These are phyloP conservation scores for Nitzschia sp. DNA, from an alignment of 108 stramenopile genomes.

Conservation along the genomic window DNA sequence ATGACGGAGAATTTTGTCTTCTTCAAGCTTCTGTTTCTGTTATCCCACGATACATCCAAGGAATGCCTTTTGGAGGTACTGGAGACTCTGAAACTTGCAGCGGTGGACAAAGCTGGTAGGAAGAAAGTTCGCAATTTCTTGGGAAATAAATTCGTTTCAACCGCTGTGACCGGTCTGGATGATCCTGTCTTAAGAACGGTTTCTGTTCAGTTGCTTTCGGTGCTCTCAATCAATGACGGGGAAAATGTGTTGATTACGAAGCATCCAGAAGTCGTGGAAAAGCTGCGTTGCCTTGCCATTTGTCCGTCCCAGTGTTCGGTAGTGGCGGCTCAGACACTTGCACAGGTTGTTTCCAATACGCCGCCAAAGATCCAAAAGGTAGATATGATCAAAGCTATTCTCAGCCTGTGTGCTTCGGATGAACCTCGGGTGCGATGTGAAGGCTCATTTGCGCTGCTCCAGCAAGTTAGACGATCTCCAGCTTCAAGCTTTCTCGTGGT, in stretches of 20 bases:
- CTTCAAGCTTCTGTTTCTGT: slow-evolving; percentile 9
- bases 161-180: background rate
- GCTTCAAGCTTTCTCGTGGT: slow-evolving; percentile 21
- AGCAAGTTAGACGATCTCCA: background rate
- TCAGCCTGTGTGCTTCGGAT: slow-evolving; percentile 2
- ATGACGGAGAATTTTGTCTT: slow-evolving; percentile 7
- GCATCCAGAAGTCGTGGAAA: background rate
- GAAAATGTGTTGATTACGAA: background rate
- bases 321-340: background rate
- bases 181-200: background rate
- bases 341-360: background rate
- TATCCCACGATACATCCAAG: background rate
- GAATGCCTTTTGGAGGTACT: background rate
- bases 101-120: background rate
- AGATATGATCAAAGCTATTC: slow-evolving; percentile 6
- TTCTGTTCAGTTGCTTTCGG: background rate
- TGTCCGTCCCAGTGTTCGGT: background rate
- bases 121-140: background rate
- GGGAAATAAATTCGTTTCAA: slow-evolving; percentile 5
- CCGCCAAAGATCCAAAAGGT: background rate
- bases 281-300: background rate
- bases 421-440: background rate
- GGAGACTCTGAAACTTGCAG: slow-evolving; percentile 2
- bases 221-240: background rate
- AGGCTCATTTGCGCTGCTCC: background rate